A percentile compares a stretch with the other conserved stretches of the same genome.
Evolutionary conservation across 106 monocot species (phyloP).

Genomic region (Platanthera guangdongensis): DNA sequence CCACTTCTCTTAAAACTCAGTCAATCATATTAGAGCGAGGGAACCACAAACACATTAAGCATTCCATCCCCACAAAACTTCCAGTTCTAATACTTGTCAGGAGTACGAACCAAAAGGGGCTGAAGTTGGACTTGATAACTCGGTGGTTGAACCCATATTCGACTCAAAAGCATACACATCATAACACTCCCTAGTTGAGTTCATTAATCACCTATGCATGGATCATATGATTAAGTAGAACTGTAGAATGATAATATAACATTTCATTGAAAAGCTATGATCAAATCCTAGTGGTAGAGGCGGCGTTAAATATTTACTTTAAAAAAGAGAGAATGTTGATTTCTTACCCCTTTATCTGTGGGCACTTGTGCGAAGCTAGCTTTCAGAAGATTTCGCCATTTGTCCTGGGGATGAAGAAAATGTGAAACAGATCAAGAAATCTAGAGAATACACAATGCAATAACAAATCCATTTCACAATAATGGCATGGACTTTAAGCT

Average conservation of each 20-base stretch:
- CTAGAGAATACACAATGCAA: background rate
- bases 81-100: background rate
- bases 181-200: background rate
- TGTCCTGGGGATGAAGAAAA: slow-evolving; percentile 45
- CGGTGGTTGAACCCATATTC: background rate
- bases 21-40: too few species aligned
- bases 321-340: background rate
- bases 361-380: slow-evolving; percentile 48
- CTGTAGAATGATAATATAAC: background rate
- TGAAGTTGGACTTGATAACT: background rate
- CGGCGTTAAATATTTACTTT: background rate
- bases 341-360: slow-evolving; percentile 29
- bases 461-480: background rate
- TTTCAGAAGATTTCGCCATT: slow-evolving; percentile 81
- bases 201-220: background rate
- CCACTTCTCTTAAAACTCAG: too few species aligned
- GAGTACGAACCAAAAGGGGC: background rate
- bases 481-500: background rate
- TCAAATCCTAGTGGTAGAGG: background rate
- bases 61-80: too few species aligned
- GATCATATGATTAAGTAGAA: background rate
- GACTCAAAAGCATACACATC: background rate
- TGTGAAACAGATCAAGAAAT: background rate
- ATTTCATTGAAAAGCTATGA: background rate
- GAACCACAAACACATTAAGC: too few species aligned